Conservation (phyloP, 768 basidiomycete species). For the Hericium coralloides region DNA sequence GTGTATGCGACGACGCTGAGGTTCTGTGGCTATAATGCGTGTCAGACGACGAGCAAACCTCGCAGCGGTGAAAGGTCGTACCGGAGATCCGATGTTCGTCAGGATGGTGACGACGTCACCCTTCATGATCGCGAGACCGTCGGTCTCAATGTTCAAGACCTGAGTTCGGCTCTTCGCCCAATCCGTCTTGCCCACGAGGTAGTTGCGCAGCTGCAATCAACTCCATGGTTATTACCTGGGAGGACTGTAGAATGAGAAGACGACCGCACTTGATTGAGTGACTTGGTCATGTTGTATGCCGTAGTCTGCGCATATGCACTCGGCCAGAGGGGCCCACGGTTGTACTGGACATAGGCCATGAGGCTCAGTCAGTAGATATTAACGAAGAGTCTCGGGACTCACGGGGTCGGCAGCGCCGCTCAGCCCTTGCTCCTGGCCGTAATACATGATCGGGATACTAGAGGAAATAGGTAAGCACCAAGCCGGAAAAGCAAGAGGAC, state of each 20-base stretch:
- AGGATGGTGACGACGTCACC: slow-evolving; percentile 51
- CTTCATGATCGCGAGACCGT: slow-evolving; percentile 58
- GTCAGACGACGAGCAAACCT: not conserved
- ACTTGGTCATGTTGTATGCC: slow-evolving; percentile 47
- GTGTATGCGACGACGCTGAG: slow-evolving; percentile 50
- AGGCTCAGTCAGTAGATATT: not conserved
- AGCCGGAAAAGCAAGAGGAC: no score
- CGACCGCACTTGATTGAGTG: slow-evolving; percentile 43
- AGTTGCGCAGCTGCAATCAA: slow-evolving; percentile 47
- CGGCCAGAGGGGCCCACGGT: slow-evolving; percentile 72
- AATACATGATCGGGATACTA: slow-evolving; percentile 74
- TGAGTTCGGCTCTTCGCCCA: slow-evolving; percentile 46
- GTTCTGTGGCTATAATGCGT: slow-evolving; percentile 40
- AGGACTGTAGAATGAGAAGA: not conserved
- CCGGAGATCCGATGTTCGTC: slow-evolving; percentile 70
- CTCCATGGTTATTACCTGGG: not conserved
- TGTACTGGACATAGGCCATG: slow-evolving; percentile 33
- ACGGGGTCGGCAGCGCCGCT: slow-evolving; percentile 59
- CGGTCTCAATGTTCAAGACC: slow-evolving; percentile 39
- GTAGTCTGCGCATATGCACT: slow-evolving; percentile 53
- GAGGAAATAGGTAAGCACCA: not conserved
- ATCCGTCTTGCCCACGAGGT: slow-evolving; percentile 38
- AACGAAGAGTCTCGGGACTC: slow-evolving; percentile 14
- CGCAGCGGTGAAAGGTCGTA: slow-evolving; percentile 22
- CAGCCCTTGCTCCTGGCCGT: slow-evolving; percentile 73